Conservation (phyloP, 495 filamentous ascomycete species). For the Penicillium turbatum region DNA sequence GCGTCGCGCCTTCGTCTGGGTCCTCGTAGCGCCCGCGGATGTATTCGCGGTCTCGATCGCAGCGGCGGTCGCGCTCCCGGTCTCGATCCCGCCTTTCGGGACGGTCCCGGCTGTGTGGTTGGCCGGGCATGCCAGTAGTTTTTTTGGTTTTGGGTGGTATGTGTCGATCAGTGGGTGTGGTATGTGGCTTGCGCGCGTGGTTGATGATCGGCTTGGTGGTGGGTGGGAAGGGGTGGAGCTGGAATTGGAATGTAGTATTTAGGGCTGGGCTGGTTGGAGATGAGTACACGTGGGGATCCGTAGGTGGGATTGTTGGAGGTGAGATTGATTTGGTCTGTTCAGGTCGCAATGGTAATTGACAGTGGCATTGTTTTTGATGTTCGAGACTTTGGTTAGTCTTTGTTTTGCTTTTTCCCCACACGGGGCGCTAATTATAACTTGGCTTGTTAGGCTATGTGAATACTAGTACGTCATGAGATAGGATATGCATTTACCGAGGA, state of each 20-base stretch:
- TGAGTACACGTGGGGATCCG: background rate
- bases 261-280: background rate
- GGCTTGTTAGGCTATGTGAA: background rate
- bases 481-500: too few species aligned
- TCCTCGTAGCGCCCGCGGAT: constrained; percentile 24
- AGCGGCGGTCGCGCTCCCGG: constrained; percentile 28
- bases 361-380: background rate
- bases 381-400: constrained; percentile 2
- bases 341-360: background rate
- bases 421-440: constrained; percentile 6
- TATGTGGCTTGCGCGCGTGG: background rate
- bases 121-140: constrained; percentile 32
- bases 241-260: background rate
- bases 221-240: background rate
- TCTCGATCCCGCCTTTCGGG: constrained; percentile 30
- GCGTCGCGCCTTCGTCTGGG: constrained; percentile 12
- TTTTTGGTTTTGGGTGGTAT: background rate
- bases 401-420: constrained; percentile 28
- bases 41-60: too few species aligned
- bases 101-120: constrained; percentile 40
- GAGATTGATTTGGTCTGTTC: background rate
- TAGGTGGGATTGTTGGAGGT: background rate
- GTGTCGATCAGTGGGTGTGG: background rate
- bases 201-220: background rate
- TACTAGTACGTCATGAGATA: too few species aligned